Evolutionary conservation across 2,329 filamentous ascomycete species (phyloP), one percentile per base, ranked within the genome.

Genomic region (Hymenoscyphus linearis): DNA sequence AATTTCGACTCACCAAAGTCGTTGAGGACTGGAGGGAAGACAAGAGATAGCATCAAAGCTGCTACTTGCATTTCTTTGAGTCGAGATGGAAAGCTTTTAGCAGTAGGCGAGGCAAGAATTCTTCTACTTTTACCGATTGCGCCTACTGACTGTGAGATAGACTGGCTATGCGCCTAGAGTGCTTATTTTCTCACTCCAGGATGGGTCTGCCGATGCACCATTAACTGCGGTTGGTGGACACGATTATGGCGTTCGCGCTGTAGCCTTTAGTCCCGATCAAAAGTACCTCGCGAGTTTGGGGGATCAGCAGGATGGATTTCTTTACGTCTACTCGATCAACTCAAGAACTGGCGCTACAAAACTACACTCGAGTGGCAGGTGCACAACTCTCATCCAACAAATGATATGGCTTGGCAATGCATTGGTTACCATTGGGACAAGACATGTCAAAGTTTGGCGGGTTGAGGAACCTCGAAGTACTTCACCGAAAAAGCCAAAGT

Each of bases 381-480:
- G 95, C 76, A 98, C 93, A 6, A 92, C 90, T 18, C 86, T 86
- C 64, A 84, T 98, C 69, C 88, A 87, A 65, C 87, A 88, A 58
- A 96, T 99, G 85, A 82, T 89, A 47, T 99, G 95, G 93, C 85
- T 97, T 75, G 93, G 93, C 12, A 88, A 82, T 67, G 89, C 77
- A 67, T 81, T 99, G 58, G 80, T 99, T 62, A 97, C 93, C 64
- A 85, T 95, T 26, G 95, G 95, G 14, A 89, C 95, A 57, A 86
- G 95, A 27, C 93, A 97, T 76, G 85, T 97, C 74, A 98, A 97
- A 75, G 84, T 96, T 57, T 99, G 95, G 95, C 87, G 88, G 67
- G 82, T 95, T 12, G 90, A 95, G 37, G 91, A 93, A 27, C 76
- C 70, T 60, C 78, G 72, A 50, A 76, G 80, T 18, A 76, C 77